phyloP scores from a whole-genome alignment of 2,329 filamentous ascomycete species.

The Thelonectria rubi region DNA sequence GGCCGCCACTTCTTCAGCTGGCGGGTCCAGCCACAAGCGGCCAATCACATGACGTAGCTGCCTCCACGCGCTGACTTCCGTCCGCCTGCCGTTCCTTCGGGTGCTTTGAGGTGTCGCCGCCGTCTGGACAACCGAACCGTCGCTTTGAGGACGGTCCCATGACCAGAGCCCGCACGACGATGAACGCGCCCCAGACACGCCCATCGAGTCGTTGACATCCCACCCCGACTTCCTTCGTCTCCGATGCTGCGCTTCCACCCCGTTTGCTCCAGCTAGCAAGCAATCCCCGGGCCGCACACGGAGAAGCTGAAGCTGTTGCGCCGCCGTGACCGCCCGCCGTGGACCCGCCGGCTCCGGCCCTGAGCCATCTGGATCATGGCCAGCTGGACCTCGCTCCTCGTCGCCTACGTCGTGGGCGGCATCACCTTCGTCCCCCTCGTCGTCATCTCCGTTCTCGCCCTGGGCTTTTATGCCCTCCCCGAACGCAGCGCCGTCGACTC shows the following conservation, averaged over 20 bases:
- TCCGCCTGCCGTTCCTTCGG: not conserved
- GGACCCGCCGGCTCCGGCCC: slow-evolving; percentile 34
- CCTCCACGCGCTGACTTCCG: slow-evolving; percentile 9
- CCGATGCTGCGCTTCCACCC: slow-evolving; percentile 23
- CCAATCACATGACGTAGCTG: slow-evolving; percentile 35
- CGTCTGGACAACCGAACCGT: not conserved
- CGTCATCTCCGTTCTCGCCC: slow-evolving; percentile 66
- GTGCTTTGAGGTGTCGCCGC: not conserved
- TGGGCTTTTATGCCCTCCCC: slow-evolving; percentile 76
- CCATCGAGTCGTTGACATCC: slow-evolving; percentile 12
- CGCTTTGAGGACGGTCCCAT: slow-evolving; percentile 15
- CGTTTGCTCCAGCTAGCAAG: slow-evolving; percentile 19
- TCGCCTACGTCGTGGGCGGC: slow-evolving; percentile 85
- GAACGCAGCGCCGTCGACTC: slow-evolving; percentile 53
- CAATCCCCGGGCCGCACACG: slow-evolving; percentile 12
- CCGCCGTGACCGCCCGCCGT: slow-evolving; percentile 23
- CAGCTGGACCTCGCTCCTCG: slow-evolving; percentile 66
- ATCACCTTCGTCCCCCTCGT: slow-evolving; percentile 86
- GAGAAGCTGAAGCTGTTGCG: slow-evolving; percentile 14
- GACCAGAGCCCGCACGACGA: slow-evolving; percentile 17
- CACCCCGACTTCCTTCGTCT: not conserved
- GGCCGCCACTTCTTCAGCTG: no score
- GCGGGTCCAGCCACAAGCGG: not conserved
- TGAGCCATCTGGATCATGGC: slow-evolving; percentile 55
- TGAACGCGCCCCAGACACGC: not conserved